Base-by-base conservation (phyloP, 2,329 filamentous ascomycete genomes). In the Arthroderma sp. region DNA sequence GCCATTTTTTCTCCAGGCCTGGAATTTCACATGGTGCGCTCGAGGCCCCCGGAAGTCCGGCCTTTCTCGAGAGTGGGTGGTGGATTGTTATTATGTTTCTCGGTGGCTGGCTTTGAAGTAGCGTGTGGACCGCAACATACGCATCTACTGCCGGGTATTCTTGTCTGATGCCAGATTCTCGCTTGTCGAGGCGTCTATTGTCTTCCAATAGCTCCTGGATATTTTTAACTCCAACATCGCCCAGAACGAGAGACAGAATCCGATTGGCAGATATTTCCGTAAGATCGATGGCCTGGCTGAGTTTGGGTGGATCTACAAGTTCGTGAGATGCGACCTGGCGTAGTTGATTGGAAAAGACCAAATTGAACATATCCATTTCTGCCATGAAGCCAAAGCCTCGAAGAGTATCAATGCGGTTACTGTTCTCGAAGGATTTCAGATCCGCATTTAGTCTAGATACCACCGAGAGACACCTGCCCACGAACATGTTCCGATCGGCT, bases 401-500 rank as follows among this genome's bases (percentile, higher is more conserved):
- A 6, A 8, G 6, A 5, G 34, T 31, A 34, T 56, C 48, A 8
- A 49, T 47, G 40, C 51, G 42, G 39, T 64, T 40, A 10, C 4
- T n/a, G 22, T 46, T 11, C 5, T 34, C 27, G 10, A 28, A 30
- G 22, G 48, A 40, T 5, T 42, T 41, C 36, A 54, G 36, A 3
- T 59, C 55, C 37, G 68, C 60, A 31, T 65, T 57, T 9, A 73
- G 48, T n/a, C 60, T 58, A 10, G 58, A 58, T 38, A 72, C 56
- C 33, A 67, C 50, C 11, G 46, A 46, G 38, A 55, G 53, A 6
- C 54, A 55, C 45, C 64, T 66, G 11, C 57, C 52, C 3, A 70
- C 58, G 50, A 71, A 77, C 4, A 60, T 56, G 28, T 53, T 57
- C 11, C 75, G 68, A 54, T 78, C 75, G 11, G 77, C 60, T 1